phyloP scores from a whole-genome alignment of 2,329 filamentous ascomycete species.

The Aaosphaeria arxii region DNA sequence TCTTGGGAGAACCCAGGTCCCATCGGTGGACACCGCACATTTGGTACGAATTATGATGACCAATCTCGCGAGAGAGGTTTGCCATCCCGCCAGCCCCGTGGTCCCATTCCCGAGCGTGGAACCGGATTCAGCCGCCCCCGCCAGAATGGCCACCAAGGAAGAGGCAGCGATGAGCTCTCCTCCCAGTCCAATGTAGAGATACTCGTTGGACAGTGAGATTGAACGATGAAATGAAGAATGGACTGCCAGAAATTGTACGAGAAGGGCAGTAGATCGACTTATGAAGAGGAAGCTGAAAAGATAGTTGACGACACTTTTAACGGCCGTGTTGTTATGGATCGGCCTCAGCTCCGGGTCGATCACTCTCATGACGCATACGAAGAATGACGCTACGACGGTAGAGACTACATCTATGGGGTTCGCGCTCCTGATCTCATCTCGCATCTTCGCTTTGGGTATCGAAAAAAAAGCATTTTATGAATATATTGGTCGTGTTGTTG shows the following conservation, averaged over 20 bases:
- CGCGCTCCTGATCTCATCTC: conserved; percentile 29
- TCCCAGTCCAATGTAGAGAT: conserved; percentile 60
- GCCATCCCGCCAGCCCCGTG: conserved; percentile 61
- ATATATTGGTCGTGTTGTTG: conserved; percentile 18
- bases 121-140: conserved; percentile 55
- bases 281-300: conserved; percentile 19
- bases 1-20: conserved; percentile 60
- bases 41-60: conserved; percentile 58
- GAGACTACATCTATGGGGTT: conserved; percentile 35
- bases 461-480: conserved; percentile 35
- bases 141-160: conserved; percentile 60
- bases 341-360: conserved; percentile 30
- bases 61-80: conserved; percentile 51
- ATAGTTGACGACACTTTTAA: conserved; percentile 30
- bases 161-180: conserved; percentile 62
- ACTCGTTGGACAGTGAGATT: conserved; percentile 56
- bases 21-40: conserved; percentile 63
- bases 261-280: conserved; percentile 2
- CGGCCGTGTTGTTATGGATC: conserved; percentile 24
- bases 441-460: conserved; percentile 23
- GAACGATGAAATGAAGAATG: conserved; percentile 1
- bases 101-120: conserved; percentile 59
- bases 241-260: background rate
- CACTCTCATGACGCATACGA: conserved; percentile 39
- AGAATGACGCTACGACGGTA: conserved; percentile 41